These are phyloP conservation scores for Paraphoma sp. DNA, from an alignment of 2,329 filamentous ascomycete species.

Conservation along the genomic window DNA sequence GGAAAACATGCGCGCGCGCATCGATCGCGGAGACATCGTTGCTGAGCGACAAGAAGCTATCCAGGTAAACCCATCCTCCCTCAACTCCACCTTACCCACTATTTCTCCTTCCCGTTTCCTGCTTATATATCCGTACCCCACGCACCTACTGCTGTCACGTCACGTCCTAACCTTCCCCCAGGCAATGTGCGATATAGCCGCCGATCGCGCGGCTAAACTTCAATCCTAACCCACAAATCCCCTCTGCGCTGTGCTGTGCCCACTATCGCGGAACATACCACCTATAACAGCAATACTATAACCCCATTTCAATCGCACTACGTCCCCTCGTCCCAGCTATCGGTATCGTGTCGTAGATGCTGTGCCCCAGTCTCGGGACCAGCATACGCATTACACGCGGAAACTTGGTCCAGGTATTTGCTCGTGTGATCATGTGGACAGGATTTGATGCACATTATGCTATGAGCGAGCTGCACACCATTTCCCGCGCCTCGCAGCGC, in stretches of 20 bases:
- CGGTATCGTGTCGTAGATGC: neutral
- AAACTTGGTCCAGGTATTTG: too few relatives aligned
- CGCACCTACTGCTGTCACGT: neutral
- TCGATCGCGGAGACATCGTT: slow-evolving; percentile 69
- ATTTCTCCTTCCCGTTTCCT: neutral
- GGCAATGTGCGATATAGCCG: slow-evolving; percentile 93
- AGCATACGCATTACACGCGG: too few relatives aligned
- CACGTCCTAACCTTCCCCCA: slow-evolving; percentile 38
- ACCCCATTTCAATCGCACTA: neutral
- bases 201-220: slow-evolving; percentile 73
- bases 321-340: neutral
- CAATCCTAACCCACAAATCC: slow-evolving; percentile 9
- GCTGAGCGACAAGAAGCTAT: slow-evolving; percentile 77
- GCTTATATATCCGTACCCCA: too few relatives aligned
- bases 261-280: neutral
- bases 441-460: neutral
- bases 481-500: neutral
- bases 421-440: neutral
- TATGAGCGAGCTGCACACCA: neutral
- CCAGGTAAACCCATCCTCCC: slow-evolving; percentile 60
- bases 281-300: neutral
- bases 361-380: too few relatives aligned
- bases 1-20: slow-evolving; percentile 79
- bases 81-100: neutral
- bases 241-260: neutral